Evolutionary conservation across 208 protist species (phyloP).

Genomic region (Leishmania braziliensis): DNA sequence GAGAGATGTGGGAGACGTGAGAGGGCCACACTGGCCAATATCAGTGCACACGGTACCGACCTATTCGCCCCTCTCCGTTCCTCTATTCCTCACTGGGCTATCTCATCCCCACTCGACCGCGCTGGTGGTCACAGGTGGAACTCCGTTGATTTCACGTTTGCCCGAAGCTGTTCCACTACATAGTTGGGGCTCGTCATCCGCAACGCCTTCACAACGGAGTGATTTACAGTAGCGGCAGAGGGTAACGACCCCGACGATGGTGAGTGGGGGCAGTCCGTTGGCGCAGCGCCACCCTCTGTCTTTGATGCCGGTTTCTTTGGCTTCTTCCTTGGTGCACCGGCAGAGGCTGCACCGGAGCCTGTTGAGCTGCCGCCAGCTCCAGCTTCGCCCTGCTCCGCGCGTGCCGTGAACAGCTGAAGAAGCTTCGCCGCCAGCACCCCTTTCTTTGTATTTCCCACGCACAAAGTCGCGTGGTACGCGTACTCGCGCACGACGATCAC

Average conservation of each 20-base stretch:
- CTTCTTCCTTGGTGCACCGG: background rate
- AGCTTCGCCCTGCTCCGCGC: slow-evolving; percentile 13
- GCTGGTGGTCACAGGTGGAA: slow-evolving; percentile 7
- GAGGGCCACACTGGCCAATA: no score
- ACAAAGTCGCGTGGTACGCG: slow-evolving; percentile 46
- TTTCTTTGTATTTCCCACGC: slow-evolving; percentile 46
- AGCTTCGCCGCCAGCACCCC: slow-evolving; percentile 42
- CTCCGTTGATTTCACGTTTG: slow-evolving; percentile 48
- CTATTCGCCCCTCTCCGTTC: background rate
- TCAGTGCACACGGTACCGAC: background rate
- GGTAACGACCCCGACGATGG: background rate
- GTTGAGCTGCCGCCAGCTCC: background rate
- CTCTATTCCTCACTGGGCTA: background rate
- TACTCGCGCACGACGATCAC: slow-evolving; percentile 46
- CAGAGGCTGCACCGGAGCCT: slow-evolving; percentile 1
- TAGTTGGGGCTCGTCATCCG: slow-evolving; percentile 34
- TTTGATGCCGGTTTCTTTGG: background rate
- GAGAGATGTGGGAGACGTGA: no score
- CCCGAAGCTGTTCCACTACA: slow-evolving; percentile 70
- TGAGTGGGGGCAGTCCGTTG: background rate
- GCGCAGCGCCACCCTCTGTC: slow-evolving; percentile 13
- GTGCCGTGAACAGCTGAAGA: slow-evolving; percentile 29
- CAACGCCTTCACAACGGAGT: slow-evolving; percentile 33
- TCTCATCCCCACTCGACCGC: background rate
- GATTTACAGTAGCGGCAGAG: slow-evolving; percentile 3